Conservation (phyloP, 2,329 filamentous ascomycete genomes). For the Aspergillus piperis region DNA sequence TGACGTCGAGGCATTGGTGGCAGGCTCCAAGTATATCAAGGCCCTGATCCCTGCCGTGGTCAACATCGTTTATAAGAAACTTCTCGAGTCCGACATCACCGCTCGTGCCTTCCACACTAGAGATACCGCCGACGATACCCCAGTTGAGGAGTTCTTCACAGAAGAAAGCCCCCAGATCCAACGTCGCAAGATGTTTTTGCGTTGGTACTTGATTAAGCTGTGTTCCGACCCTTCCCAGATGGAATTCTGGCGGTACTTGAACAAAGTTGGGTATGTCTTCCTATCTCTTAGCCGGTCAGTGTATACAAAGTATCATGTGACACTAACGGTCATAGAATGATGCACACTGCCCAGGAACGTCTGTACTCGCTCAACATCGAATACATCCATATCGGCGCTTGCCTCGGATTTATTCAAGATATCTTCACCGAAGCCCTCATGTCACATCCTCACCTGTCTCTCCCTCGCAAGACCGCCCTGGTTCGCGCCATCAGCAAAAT, state of each 20-base stretch:
- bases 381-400: conserved; percentile 74
- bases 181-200: conserved; percentile 73
- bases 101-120: conserved; percentile 70
- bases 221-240: conserved; percentile 73
- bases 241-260: conserved; percentile 81
- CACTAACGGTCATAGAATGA: conserved; percentile 55
- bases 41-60: conserved; percentile 80
- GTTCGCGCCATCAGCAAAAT: conserved; percentile 77
- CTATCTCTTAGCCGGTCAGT: no score
- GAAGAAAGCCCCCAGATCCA: conserved; percentile 74
- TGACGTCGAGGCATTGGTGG: conserved; percentile 70
- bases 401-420: conserved; percentile 74
- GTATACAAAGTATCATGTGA: neutral
- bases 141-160: conserved; percentile 62
- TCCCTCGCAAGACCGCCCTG: conserved; percentile 70
- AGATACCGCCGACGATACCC: conserved; percentile 65
- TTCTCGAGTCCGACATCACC: conserved; percentile 79
- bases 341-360: conserved; percentile 77
- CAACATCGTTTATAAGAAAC: conserved; percentile 81
- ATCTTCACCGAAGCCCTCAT: conserved; percentile 75
- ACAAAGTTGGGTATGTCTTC: conserved; percentile 70
- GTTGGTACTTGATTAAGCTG: conserved; percentile 73
- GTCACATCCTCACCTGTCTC: conserved; percentile 65
- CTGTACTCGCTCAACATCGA: conserved; percentile 74
- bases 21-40: conserved; percentile 74